Evolutionary conservation across 306 rosid genomes (phyloP), one percentile per base, ranked within the genome.

Genomic region (Dalbergia cochinchinensis): DNA sequence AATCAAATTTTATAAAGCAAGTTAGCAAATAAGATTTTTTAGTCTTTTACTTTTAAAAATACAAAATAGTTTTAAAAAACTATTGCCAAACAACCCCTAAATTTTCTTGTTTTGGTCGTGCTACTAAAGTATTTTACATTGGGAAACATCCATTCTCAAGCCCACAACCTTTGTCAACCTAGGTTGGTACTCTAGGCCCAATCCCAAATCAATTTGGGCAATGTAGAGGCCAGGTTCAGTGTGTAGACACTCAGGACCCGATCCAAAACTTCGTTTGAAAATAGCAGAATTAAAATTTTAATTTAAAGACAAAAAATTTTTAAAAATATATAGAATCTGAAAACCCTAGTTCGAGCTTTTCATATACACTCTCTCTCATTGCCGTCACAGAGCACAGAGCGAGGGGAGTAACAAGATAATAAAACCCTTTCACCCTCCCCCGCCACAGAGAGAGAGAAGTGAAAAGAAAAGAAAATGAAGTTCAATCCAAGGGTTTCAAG

Each of bases 401-500:
- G 60, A 2, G 59, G 1, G 60, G 14, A 3, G 54, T 16, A 22
- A 63, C 69, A 75, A 22, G 41, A 15, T 13, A 11, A 4, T 45
- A 50, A 39, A 10, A 65, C 61, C 59, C 78, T 37, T 69, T 71
- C 69, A 4, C 18, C 19, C 13, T 50, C 6, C 57, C 14, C 57
- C n/a, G 57, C 57, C 14, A 4, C 20, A 61, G 53, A 31, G 7
- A 11, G 39, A 60, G 51, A 15, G 12, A 33, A 37, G 67, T 48
- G 33, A 18, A 37, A 58, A 33, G 61, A 26, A 67, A 68, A 31
- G 13, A 88, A 6, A 64, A 95, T 95, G 99, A 95, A 95, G 94
- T 89, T 81, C 80, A 95, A 92, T 8, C 98, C 98, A 0, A 83
- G 97, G 71, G 99, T 95, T 26, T 82, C 99, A 1, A 91, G 97